Percentiles rank a stretch among this genome's conserved stretches.
Evolutionary conservation across 2,329 filamentous ascomycete species (phyloP).

Genomic region (Venturia oleaginea): DNA sequence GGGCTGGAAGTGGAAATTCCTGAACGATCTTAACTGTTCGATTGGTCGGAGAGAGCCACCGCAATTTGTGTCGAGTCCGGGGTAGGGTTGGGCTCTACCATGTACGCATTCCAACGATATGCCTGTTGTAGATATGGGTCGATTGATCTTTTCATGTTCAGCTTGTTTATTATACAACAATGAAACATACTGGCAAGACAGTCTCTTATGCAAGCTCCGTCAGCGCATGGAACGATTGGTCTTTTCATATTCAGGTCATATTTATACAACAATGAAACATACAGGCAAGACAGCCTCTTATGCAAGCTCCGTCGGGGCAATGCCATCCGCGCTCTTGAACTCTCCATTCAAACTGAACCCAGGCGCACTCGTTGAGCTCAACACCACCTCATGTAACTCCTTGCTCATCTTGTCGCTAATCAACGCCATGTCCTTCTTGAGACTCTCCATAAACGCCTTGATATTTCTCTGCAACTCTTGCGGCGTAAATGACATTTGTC

Average conservation of each 20-base stretch:
- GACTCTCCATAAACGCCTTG: slow-evolving; percentile 60
- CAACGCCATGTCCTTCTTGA: slow-evolving; percentile 67
- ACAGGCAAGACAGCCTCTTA: not conserved
- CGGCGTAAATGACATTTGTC: slow-evolving; percentile 81
- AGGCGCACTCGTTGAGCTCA: slow-evolving; percentile 80
- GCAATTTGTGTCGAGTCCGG: too few relatives aligned
- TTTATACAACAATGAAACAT: not conserved
- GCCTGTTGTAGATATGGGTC: too few relatives aligned
- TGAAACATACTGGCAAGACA: too few relatives aligned
- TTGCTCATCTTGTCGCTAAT: slow-evolving; percentile 59
- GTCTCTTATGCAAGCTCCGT: too few relatives aligned
- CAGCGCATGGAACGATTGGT: too few relatives aligned
- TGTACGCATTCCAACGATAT: too few relatives aligned
- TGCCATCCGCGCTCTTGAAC: slow-evolving; percentile 50
- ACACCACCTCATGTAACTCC: slow-evolving; percentile 62
- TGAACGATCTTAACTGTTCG: too few relatives aligned
- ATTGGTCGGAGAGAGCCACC: too few relatives aligned
- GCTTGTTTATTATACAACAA: too few relatives aligned
- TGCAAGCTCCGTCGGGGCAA: slow-evolving; percentile 10
- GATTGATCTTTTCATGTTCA: too few relatives aligned
- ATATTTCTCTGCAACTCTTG: slow-evolving; percentile 80
- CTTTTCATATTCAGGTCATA: not conserved
- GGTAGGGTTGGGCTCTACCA: too few relatives aligned
- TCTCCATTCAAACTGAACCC: slow-evolving; percentile 80
- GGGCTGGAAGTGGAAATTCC: too few relatives aligned